These are phyloP conservation scores for Phytophthora foliorum DNA, from an alignment of 352 stramenopile genomes.

Conservation along the genomic window DNA sequence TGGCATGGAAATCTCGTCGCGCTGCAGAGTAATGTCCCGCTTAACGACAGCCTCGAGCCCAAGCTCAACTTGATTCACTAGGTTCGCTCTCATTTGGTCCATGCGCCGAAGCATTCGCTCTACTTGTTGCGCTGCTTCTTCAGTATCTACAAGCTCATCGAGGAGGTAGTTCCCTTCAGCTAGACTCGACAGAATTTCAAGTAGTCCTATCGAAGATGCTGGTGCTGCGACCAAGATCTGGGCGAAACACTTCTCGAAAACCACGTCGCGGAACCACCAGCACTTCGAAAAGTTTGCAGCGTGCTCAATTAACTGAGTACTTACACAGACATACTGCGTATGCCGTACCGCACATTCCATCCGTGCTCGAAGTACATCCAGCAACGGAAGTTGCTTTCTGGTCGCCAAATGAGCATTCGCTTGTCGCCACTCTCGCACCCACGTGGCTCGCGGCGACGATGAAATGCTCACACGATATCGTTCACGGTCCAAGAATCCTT, in stretches of 20 bases:
- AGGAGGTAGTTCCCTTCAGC: conserved; percentile 36
- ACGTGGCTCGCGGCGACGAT: conserved; percentile 26
- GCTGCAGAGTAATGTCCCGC: conserved; percentile 25
- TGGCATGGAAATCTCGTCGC: conserved; percentile 1
- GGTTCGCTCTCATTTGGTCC: conserved; percentile 33
- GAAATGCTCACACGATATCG: conserved; percentile 37
- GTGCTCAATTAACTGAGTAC: conserved; percentile 37
- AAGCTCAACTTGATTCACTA: conserved; percentile 42
- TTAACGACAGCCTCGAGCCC: conserved; percentile 38
- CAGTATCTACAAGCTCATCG: conserved; percentile 50
- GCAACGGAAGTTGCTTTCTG: conserved; percentile 18
- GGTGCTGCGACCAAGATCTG: conserved; percentile 20
- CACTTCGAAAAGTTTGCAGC: conserved; percentile 54
- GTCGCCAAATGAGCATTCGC: conserved; percentile 50
- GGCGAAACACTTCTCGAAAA: conserved; percentile 45
- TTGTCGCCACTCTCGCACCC: conserved; percentile 75
- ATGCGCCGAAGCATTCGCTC: conserved; percentile 27
- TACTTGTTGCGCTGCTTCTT: conserved; percentile 31
- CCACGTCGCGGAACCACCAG: conserved; percentile 52
- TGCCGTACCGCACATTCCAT: conserved; percentile 61
- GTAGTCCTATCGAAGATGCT: conserved; percentile 28
- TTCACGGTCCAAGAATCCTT: conserved; percentile 50
- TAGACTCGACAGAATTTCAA: conserved; percentile 46
- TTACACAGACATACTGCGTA: conserved; percentile 51
- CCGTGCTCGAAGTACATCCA: conserved; percentile 29